These are phyloP conservation scores for Mycena kentingensis DNA, from an alignment of 768 basidiomycete species.

Conservation along the genomic window DNA sequence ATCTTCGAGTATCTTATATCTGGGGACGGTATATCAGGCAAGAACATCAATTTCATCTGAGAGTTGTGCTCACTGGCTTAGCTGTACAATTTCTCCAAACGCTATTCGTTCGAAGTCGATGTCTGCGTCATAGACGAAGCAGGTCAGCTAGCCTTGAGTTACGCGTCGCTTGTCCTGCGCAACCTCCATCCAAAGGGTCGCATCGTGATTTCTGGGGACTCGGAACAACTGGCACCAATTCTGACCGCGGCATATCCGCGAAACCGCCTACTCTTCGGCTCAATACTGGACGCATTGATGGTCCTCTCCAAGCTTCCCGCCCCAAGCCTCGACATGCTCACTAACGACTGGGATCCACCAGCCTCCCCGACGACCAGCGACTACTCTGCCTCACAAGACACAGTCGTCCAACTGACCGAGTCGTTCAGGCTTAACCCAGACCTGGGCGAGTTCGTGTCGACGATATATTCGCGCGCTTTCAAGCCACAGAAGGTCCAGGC, in stretches of 20 bases:
- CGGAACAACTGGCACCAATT: slow-evolving; percentile 54
- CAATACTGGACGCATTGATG: slow-evolving; percentile 51
- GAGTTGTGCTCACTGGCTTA: slow-evolving; percentile 18
- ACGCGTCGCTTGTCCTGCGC: slow-evolving; percentile 47
- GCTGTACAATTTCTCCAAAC: slow-evolving; percentile 51
- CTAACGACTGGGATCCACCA: slow-evolving; percentile 9
- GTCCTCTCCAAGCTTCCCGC: slow-evolving; percentile 21
- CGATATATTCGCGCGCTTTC: slow-evolving; percentile 51
- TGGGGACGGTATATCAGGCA: slow-evolving; percentile 53
- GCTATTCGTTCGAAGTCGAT: slow-evolving; percentile 41
- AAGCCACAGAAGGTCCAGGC: slow-evolving; percentile 50
- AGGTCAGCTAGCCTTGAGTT: slow-evolving; percentile 50
- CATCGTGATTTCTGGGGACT: slow-evolving; percentile 53
- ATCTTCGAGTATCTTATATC: slow-evolving; percentile 39
- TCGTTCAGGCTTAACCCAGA: slow-evolving; percentile 58
- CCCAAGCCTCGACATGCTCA: background rate
- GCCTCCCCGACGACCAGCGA: slow-evolving; percentile 21
- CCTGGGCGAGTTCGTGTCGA: slow-evolving; percentile 54
- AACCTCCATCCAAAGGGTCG: slow-evolving; percentile 39
- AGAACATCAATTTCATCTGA: slow-evolving; percentile 4
- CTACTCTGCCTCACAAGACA: slow-evolving; percentile 35
- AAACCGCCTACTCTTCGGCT: slow-evolving; percentile 46
- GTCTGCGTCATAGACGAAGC: slow-evolving; percentile 53
- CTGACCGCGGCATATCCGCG: slow-evolving; percentile 48
- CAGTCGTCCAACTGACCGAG: slow-evolving; percentile 51